Evolutionary conservation across 805 yeast genomes (phyloP).

Genomic region (Candida chilensis): DNA sequence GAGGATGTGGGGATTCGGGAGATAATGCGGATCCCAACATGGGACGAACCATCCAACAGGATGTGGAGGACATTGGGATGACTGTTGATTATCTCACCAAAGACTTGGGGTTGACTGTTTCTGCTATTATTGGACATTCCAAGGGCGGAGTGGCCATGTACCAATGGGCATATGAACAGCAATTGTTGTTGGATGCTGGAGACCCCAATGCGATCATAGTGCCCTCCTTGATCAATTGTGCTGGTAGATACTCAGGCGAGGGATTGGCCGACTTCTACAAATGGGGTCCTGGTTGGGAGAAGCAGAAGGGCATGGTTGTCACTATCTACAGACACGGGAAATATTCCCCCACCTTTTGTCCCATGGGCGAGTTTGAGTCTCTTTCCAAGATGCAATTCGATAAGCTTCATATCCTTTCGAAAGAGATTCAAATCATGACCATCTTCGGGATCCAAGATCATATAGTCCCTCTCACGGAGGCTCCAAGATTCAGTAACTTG

Average conservation of each 20-base stretch:
- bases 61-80: conserved; percentile 56
- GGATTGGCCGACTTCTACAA: conserved; percentile 27
- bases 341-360: conserved; percentile 28
- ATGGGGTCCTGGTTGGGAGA: conserved; percentile 24
- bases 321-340: conserved; percentile 43
- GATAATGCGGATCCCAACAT: conserved; percentile 21
- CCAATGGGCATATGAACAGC: conserved; percentile 51
- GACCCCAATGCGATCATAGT: conserved; percentile 30
- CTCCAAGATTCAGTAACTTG: conserved; percentile 45
- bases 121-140: conserved; percentile 67
- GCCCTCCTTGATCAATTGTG: conserved; percentile 62
- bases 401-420: conserved; percentile 27
- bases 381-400: conserved; percentile 39
- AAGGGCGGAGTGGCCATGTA: conserved; percentile 74
- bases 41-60: conserved; percentile 58
- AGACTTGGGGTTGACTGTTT: conserved; percentile 28
- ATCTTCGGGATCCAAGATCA: conserved; percentile 65
- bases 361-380: conserved; percentile 40
- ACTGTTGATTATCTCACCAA: conserved; percentile 23
- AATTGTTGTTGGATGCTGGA: conserved; percentile 17
- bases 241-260: conserved; percentile 56
- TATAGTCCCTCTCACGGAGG: conserved; percentile 58
- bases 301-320: conserved; percentile 26
- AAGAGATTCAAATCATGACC: conserved; percentile 46
- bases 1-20: conserved; percentile 78